phyloP scores from a whole-genome alignment of 305 asterid species.

The Fraxinus platypoda region DNA sequence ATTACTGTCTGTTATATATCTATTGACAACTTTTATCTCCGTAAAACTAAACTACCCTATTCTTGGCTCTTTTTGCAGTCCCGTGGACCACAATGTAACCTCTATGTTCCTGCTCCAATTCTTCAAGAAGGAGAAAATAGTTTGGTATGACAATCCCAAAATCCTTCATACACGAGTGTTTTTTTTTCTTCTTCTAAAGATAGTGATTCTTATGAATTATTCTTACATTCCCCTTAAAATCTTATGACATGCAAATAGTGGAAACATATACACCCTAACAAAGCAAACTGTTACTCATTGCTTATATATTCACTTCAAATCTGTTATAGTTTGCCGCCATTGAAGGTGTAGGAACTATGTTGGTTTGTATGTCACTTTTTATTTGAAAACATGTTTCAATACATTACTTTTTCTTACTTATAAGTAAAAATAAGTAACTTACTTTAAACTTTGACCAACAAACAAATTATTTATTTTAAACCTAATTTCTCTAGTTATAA shows the following conservation, averaged over 20 bases:
- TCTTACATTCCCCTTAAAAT: background rate
- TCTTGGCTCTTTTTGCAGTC: constrained; percentile 54
- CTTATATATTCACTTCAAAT: background rate
- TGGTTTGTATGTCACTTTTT: background rate
- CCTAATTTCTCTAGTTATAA: background rate
- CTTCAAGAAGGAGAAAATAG: constrained; percentile 65
- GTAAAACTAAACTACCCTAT: background rate
- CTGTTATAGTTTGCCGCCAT: background rate
- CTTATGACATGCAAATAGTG: background rate
- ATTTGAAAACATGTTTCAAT: background rate
- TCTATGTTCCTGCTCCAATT: constrained; percentile 84
- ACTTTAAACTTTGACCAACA: background rate
- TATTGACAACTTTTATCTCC: background rate
- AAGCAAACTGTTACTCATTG: background rate
- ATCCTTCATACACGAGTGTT: background rate
- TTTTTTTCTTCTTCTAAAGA: background rate
- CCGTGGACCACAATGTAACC: constrained; percentile 87
- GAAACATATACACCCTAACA: background rate
- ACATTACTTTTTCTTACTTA: background rate
- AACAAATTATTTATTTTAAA: background rate
- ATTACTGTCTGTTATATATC: background rate
- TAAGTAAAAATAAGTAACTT: background rate
- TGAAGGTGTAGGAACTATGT: background rate
- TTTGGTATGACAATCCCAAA: constrained; percentile 47
- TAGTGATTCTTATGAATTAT: background rate